These are phyloP conservation scores for Ogataea paradorogensis DNA, from an alignment of 805 yeast species.

Conservation along the genomic window DNA sequence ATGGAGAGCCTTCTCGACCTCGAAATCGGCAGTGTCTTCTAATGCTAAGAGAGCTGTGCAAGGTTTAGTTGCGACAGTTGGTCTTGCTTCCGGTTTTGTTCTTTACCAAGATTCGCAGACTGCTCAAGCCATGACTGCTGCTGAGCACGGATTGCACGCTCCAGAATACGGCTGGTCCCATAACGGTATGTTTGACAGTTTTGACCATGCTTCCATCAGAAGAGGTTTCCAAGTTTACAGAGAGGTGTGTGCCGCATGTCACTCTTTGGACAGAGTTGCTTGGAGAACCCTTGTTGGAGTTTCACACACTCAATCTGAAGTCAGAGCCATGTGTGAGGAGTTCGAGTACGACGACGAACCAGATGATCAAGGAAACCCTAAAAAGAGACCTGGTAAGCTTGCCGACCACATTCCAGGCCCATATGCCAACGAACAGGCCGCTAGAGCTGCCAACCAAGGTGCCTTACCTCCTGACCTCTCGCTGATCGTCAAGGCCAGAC, in stretches of 20 bases:
- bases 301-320: slow-evolving; percentile 87
- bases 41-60: slow-evolving; percentile 49
- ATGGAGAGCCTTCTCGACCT: slow-evolving; percentile 36
- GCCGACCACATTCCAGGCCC: slow-evolving; percentile 95
- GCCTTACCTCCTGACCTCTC: slow-evolving; percentile 98
- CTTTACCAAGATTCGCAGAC: slow-evolving; percentile 80
- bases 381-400: slow-evolving; percentile 96
- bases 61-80: slow-evolving; percentile 69
- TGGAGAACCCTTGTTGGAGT: slow-evolving; percentile 99
- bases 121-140: slow-evolving; percentile 96
- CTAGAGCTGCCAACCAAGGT: slow-evolving; percentile 99
- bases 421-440: slow-evolving; percentile 97
- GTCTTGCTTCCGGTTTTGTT: slow-evolving; percentile 76
- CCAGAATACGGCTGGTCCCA: slow-evolving; percentile 94
- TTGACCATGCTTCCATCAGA: slow-evolving; percentile 94
- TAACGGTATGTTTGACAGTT: slow-evolving; percentile 84
- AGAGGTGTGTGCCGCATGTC: slow-evolving; percentile 99
- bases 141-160: slow-evolving; percentile 98
- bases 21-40: slow-evolving; percentile 33
- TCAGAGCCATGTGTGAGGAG: slow-evolving; percentile 90
- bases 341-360: slow-evolving; percentile 97
- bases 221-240: slow-evolving; percentile 99
- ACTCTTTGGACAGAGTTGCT: slow-evolving; percentile 92
- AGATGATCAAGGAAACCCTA: slow-evolving; percentile 94
- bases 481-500: slow-evolving; percentile 96